A percentile compares a stretch with the other conserved stretches of the same genome.
Conservation (phyloP, 139 green algal species). For the Chlamydomonas urium region DNA sequence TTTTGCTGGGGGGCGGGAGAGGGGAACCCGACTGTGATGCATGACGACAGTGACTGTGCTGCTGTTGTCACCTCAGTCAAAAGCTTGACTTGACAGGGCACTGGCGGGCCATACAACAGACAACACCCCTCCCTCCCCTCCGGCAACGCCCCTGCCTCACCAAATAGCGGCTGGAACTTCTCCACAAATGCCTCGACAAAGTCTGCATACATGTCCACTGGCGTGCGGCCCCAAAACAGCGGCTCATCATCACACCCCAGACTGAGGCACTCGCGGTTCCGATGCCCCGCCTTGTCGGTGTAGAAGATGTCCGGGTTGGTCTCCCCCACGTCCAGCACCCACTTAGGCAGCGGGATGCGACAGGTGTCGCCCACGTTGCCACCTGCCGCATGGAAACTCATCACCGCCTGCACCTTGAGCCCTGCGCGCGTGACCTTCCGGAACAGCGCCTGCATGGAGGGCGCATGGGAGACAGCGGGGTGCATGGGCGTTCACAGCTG, state of each 20-base stretch:
- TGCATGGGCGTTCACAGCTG: no score
- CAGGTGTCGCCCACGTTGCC: constrained; percentile 92
- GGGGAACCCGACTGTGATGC: no score
- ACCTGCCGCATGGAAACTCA: constrained; percentile 88
- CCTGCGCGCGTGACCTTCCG: constrained; percentile 49
- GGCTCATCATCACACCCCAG: constrained; percentile 82
- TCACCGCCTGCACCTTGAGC: constrained; percentile 84
- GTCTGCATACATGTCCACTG: constrained; percentile 88
- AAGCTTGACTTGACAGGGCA: background rate
- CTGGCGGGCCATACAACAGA: background rate
- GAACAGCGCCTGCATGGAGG: no score
- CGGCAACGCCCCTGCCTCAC: constrained; percentile 20
- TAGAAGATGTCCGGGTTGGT: constrained; percentile 93
- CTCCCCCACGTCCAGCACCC: constrained; percentile 87
- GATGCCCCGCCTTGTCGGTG: constrained; percentile 81
- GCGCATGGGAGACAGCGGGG: no score
- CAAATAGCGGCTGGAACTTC: constrained; percentile 64
- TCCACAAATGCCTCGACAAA: constrained; percentile 87
- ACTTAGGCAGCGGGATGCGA: constrained; percentile 87
- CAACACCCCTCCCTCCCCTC: background rate
- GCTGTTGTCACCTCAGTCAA: background rate
- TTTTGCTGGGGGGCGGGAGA: background rate
- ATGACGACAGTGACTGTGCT: no score
- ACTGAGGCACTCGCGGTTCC: constrained; percentile 93
- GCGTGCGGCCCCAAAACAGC: constrained; percentile 84